Percentiles rank a stretch among this genome's conserved stretches.
Evolutionary conservation across 2,329 filamentous ascomycete species (phyloP).

Genomic region (Penicillium vulpinum): DNA sequence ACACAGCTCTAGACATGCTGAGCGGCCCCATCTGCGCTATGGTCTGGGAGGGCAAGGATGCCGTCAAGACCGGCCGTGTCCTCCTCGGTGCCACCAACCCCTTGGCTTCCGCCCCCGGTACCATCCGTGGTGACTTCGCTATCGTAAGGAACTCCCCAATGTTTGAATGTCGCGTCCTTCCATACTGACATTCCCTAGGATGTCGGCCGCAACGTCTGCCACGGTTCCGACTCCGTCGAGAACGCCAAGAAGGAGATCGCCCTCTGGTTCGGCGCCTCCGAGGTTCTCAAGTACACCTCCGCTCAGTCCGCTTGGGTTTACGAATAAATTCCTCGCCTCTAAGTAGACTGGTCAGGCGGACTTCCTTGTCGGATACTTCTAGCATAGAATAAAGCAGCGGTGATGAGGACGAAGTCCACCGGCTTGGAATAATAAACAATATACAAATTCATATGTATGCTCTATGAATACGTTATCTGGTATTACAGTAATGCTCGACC

Average conservation of each 20-base stretch:
- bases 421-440: constrained; percentile 18
- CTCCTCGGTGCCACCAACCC: constrained; percentile 99
- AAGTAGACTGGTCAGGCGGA: constrained; percentile 15
- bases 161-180: background rate
- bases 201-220: constrained; percentile 98
- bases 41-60: constrained; percentile 99
- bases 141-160: constrained; percentile 53
- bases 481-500: constrained; percentile 2
- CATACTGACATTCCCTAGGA: constrained; percentile 48
- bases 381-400: constrained; percentile 18
- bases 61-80: constrained; percentile 94
- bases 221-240: constrained; percentile 98
- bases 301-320: constrained; percentile 92
- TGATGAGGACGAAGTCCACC: constrained; percentile 15
- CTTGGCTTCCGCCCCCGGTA: constrained; percentile 87
- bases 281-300: constrained; percentile 81
- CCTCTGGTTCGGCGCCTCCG: constrained; percentile 92
- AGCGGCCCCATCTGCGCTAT: constrained; percentile 97
- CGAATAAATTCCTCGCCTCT: constrained; percentile 59
- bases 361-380: constrained; percentile 15
- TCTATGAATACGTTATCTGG: constrained; percentile 9
- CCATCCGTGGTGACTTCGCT: constrained; percentile 93
- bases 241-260: constrained; percentile 99
- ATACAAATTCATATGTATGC: constrained; percentile 19
- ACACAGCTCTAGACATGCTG: constrained; percentile 73